These are phyloP conservation scores for Dicorynia guianensis DNA, from an alignment of 306 rosid genomes.

Conservation along the genomic window DNA sequence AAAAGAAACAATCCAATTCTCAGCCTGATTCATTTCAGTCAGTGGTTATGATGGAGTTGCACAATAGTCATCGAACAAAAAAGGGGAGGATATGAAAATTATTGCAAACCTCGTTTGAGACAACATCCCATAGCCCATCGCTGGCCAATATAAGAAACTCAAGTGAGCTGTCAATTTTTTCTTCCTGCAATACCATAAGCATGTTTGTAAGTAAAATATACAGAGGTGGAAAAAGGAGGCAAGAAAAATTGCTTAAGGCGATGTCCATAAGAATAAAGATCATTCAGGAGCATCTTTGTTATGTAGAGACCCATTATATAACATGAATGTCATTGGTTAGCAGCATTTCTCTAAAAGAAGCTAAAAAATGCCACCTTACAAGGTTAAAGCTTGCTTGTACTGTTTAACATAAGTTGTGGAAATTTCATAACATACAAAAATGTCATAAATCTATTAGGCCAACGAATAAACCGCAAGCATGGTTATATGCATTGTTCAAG, in stretches of 20 bases:
- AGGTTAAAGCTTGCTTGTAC: not conserved
- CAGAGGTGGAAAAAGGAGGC: not conserved
- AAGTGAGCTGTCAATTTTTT: constrained; percentile 85
- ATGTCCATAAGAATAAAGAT: constrained; percentile 12
- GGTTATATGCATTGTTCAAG: not conserved
- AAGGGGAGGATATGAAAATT: constrained; percentile 23
- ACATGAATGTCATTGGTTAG: not conserved
- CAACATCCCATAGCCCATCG: constrained; percentile 98
- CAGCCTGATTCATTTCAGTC: constrained; percentile 5
- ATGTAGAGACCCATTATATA: not conserved
- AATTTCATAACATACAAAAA: not conserved
- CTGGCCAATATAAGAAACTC: constrained; percentile 98
- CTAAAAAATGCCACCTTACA: not conserved
- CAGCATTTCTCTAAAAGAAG: constrained; percentile 16
- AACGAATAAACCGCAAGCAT: not conserved
- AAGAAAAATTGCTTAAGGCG: not conserved
- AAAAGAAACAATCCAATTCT: not conserved
- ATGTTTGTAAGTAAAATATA: constrained; percentile 13
- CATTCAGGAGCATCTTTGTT: not conserved
- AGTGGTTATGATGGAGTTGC: constrained; percentile 18
- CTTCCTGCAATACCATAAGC: constrained; percentile 69
- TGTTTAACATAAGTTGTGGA: not conserved
- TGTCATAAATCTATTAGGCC: not conserved
- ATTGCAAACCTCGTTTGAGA: constrained; percentile 81
- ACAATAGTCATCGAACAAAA: not conserved